phyloP scores from a whole-genome alignment of 1,139 yeast genomes.

The Taiozyma sp. region DNA sequence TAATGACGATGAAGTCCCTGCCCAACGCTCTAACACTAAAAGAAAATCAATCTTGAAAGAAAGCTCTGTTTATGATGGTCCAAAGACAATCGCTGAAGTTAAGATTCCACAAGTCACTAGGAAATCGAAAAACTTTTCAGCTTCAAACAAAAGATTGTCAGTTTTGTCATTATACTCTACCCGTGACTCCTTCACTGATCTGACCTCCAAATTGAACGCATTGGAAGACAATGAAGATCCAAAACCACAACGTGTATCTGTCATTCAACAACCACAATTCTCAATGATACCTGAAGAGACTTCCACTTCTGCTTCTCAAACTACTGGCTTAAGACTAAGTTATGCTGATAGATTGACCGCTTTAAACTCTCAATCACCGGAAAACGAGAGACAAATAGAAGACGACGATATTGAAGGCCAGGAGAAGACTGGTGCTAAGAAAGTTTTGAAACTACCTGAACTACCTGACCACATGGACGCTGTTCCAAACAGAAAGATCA shows the following conservation, averaged over 20 bases:
- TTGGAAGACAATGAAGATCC: constrained; percentile 25
- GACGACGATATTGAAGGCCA: constrained; percentile 18
- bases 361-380: constrained; percentile 22
- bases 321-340: constrained; percentile 19
- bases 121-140: constrained; percentile 56
- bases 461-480: constrained; percentile 18
- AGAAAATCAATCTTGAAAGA: constrained; percentile 11
- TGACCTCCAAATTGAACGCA: constrained; percentile 46
- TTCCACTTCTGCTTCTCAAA: background rate
- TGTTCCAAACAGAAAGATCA: constrained; percentile 3
- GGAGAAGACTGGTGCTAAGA: constrained; percentile 7
- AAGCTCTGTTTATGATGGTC: constrained; percentile 24
- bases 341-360: constrained; percentile 24
- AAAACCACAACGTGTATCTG: constrained; percentile 19
- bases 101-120: constrained; percentile 66
- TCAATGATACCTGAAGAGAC: constrained; percentile 28
- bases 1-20: constrained; percentile 10
- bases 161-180: constrained; percentile 68
- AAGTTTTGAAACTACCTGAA: constrained; percentile 17
- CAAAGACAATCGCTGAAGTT: constrained; percentile 49
- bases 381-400: constrained; percentile 8
- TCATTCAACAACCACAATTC: constrained; percentile 5
- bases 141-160: constrained; percentile 60
- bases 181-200: constrained; percentile 55
- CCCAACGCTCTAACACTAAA: constrained; percentile 15